Conservation (phyloP, 1,284 basidiomycete genomes). For the Heterobasidion parviporum region DNA sequence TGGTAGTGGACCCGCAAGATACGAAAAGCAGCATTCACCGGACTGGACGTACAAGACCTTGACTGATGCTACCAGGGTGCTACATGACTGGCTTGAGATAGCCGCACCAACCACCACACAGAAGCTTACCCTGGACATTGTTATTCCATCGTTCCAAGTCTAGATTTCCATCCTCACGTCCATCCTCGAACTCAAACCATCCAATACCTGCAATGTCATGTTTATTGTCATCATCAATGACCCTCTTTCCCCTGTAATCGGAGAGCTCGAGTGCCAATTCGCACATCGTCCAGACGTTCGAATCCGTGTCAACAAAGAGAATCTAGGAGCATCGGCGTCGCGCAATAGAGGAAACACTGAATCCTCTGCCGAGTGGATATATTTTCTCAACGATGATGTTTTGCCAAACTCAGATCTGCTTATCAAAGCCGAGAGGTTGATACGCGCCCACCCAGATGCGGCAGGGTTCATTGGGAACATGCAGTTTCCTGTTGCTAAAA, state of each 20-base stretch:
- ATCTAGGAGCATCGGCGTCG: conserved; percentile 40
- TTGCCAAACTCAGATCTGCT: conserved; percentile 35
- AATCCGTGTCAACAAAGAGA: conserved; percentile 34
- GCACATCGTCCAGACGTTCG: conserved; percentile 35
- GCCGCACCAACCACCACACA: conserved; percentile 17
- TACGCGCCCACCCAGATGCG: conserved; percentile 36
- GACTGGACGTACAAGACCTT: conserved; percentile 45
- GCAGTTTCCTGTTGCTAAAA: conserved; percentile 37
- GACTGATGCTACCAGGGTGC: conserved; percentile 27
- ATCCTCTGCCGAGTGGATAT: conserved; percentile 39
- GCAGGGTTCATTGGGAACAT: conserved; percentile 48
- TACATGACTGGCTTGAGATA: conserved; percentile 29
- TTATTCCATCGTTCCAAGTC: conserved; percentile 52
- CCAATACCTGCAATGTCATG: conserved; percentile 35
- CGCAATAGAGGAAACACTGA: conserved; percentile 40
- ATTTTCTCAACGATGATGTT: conserved; percentile 55
- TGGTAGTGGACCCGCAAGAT: conserved; percentile 36
- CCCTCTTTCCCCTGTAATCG: conserved; percentile 31
- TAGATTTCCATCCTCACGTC: conserved; percentile 31
- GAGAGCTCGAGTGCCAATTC: conserved; percentile 26
- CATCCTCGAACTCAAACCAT: conserved; percentile 35
- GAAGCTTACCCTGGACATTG: conserved; percentile 42
- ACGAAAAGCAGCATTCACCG: conserved; percentile 32
- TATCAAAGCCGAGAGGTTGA: conserved; percentile 35
- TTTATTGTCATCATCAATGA: conserved; percentile 54